Evolutionary conservation across 805 yeast genomes (phyloP).

Genomic region (Myxozyma lipomycoides): DNA sequence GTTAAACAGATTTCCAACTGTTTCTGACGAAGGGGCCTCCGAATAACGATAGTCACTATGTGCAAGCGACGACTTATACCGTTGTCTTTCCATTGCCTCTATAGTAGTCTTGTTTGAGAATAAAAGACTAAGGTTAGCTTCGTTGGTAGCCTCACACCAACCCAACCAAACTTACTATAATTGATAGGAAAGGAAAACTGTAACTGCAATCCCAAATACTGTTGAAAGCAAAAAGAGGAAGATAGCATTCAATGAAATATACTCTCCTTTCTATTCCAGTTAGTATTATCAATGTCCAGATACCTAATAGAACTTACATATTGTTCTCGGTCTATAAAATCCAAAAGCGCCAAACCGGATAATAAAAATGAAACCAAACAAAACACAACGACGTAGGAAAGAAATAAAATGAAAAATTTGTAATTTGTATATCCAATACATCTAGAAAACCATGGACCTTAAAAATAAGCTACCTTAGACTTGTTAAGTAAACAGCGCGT

Average conservation of each 20-base stretch:
- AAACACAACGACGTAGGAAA: conserved; percentile 60
- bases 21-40: conserved; percentile 43
- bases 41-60: conserved; percentile 38
- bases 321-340: conserved; percentile 45
- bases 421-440: conserved; percentile 78
- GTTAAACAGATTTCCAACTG: conserved; percentile 68
- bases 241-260: conserved; percentile 56
- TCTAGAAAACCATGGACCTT: conserved; percentile 84
- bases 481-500: background rate
- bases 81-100: conserved; percentile 51
- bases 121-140: conserved; percentile 53
- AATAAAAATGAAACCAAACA: conserved; percentile 43
- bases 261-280: conserved; percentile 27
- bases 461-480: conserved; percentile 63
- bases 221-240: conserved; percentile 54
- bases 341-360: conserved; percentile 45
- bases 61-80: conserved; percentile 39
- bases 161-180: conserved; percentile 29
- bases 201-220: conserved; percentile 54
- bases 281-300: background rate
- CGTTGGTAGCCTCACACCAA: too few relatives aligned
- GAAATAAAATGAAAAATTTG: conserved; percentile 76
- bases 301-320: conserved; percentile 33
- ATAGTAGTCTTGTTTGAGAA: conserved; percentile 71
- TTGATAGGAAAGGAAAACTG: conserved; percentile 51